phyloP scores from a whole-genome alignment of 2,329 filamentous ascomycete species.

The Aspergillus viridinutans region DNA sequence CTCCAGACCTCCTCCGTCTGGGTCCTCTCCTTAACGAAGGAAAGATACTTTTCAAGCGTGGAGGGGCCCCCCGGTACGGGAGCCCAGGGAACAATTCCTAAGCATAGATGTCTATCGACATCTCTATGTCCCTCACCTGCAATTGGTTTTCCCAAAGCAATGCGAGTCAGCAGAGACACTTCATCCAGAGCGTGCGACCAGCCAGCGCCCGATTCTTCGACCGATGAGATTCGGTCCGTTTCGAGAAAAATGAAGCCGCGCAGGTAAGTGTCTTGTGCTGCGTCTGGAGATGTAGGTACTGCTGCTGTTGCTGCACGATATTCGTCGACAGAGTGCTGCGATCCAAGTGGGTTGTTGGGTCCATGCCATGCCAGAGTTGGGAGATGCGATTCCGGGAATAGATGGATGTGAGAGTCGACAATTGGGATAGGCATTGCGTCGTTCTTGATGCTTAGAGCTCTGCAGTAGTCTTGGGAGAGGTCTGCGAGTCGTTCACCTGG shows the following conservation, averaged over 20 bases:
- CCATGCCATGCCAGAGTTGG: conserved; percentile 66
- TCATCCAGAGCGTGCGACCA: conserved; percentile 69
- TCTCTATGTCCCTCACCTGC: conserved; percentile 56
- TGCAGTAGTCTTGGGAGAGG: background rate
- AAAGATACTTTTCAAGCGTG: conserved; percentile 63
- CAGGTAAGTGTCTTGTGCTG: conserved; percentile 39
- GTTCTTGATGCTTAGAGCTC: background rate
- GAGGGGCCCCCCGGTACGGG: conserved; percentile 64
- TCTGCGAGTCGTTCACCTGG: background rate
- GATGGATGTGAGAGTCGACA: conserved; percentile 88
- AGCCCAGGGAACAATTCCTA: conserved; percentile 80
- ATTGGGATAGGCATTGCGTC: conserved; percentile 46
- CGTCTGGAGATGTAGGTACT: conserved; percentile 18
- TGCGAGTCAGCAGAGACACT: conserved; percentile 62
- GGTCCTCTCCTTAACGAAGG: conserved; percentile 49
- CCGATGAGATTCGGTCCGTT: conserved; percentile 66
- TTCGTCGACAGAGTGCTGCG: conserved; percentile 61
- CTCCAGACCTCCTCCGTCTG: conserved; percentile 60
- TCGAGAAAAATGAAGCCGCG: conserved; percentile 79
- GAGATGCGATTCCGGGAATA: conserved; percentile 69
- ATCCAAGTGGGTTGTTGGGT: conserved; percentile 55
- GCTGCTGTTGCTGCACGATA: conserved; percentile 51
- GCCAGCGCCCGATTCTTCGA: conserved; percentile 49
- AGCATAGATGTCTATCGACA: conserved; percentile 53
- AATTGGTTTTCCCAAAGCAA: conserved; percentile 58